phyloP scores from a whole-genome alignment of 257 asterid genomes.

The Ophiorrhiza pumila region DNA sequence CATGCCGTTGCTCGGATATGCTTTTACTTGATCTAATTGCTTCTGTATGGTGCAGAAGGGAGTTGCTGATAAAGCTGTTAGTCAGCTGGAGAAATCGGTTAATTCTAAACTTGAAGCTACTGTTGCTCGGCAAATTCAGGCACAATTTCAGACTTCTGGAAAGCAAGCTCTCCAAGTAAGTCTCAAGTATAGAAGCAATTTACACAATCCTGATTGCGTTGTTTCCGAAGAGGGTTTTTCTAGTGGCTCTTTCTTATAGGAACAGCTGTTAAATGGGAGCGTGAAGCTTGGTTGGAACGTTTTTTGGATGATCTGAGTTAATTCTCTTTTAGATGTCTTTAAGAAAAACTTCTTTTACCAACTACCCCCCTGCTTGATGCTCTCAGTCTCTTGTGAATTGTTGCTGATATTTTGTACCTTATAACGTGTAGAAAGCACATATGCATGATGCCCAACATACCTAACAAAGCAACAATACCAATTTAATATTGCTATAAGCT shows the following conservation, averaged over 20 bases:
- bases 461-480: too few relatives aligned
- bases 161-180: slow-evolving; percentile 94
- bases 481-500: too few relatives aligned
- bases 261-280: background rate
- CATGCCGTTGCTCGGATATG: slow-evolving; percentile 5
- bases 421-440: too few relatives aligned
- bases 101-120: slow-evolving; percentile 78
- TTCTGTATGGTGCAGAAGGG: slow-evolving; percentile 73
- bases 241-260: background rate
- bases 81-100: slow-evolving; percentile 83
- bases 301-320: background rate
- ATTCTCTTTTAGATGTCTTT: background rate
- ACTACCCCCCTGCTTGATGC: slow-evolving; percentile 2
- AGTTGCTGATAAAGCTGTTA: slow-evolving; percentile 87
- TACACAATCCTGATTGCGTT: background rate
- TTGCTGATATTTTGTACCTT: background rate
- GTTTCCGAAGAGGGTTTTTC: background rate
- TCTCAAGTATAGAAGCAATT: background rate
- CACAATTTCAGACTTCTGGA: slow-evolving; percentile 93
- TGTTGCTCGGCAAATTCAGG: slow-evolving; percentile 80
- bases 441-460: too few relatives aligned
- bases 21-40: slow-evolving; percentile 22
- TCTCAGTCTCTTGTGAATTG: background rate
- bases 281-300: background rate
- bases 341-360: background rate